Base-by-base conservation (phyloP, 2,329 filamentous ascomycete genomes). In the Aciculosporium take region DNA sequence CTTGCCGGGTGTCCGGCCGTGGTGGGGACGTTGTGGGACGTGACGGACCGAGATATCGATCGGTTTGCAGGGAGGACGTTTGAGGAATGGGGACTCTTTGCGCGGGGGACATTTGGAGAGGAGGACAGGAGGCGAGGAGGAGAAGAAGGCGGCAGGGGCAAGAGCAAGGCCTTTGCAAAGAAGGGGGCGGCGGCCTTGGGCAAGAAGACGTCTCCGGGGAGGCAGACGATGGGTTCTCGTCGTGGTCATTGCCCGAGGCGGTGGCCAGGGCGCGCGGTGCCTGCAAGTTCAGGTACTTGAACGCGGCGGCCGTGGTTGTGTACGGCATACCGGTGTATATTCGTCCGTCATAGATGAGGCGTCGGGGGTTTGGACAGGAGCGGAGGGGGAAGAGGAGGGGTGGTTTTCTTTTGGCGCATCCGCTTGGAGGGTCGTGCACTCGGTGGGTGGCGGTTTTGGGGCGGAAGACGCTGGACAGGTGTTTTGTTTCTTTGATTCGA, bases 21-120 rank as follows among this genome's bases (percentile, higher is more conserved):
- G 8, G 79, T 96, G 2, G 91, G 87, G 35, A 95, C 88, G 13
- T 68, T 98, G 29, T 98, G 91, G 91, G 91, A 98, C 60, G 91
- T 98, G 38, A 98, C 91, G 8, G 91, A 98, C 58, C 84, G 84
- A 53, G 91, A 98, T 59, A 94, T 95, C 58, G 93, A 98, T 64
- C 82, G 88, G 15, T 94, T 94, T 59, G 84, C 88, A 0, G 77
- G 81, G 27, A 70, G 73, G 21, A 68, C 83, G 3, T 83, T 94
- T 57, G 83, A 91, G 56, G 72, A 81, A 52, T 98, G 91, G 91
- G 91, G 91, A 0, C 59, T 98, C 6, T 66, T 83, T 40, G 55
- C 60, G 1, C 51, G 51, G 59, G 70, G 70, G 44, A 59, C 66
- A 7, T 71, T 67, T 46, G 56, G 58, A 38, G 58, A 60, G 31